Evolutionary conservation across 2,329 filamentous ascomycete species (phyloP).

Genomic region (Diaporthe longicolla): DNA sequence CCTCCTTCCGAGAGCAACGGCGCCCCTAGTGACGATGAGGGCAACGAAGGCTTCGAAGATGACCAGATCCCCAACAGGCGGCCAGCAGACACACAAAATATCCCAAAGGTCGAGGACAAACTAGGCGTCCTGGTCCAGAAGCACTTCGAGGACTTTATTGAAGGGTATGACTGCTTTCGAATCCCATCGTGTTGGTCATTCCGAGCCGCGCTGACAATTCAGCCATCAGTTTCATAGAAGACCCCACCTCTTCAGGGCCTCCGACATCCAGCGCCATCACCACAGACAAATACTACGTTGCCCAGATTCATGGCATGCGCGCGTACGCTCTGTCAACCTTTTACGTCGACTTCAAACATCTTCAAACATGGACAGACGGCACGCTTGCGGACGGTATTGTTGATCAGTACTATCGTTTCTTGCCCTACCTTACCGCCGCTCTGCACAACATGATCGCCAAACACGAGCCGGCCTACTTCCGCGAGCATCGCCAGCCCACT

Average conservation of each 20-base stretch:
- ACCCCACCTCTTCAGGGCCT: constrained; percentile 72
- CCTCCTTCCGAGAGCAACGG: constrained; percentile 75
- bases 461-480: constrained; percentile 94
- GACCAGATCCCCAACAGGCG: constrained; percentile 72
- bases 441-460: constrained; percentile 95
- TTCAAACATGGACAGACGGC: constrained; percentile 82
- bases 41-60: constrained; percentile 71
- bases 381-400: constrained; percentile 89
- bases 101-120: constrained; percentile 82
- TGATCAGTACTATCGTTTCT: constrained; percentile 93
- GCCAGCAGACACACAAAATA: constrained; percentile 62
- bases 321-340: constrained; percentile 84
- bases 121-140: constrained; percentile 82
- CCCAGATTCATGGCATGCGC: constrained; percentile 84
- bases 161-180: constrained; percentile 68
- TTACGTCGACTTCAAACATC: constrained; percentile 89
- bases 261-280: constrained; percentile 79
- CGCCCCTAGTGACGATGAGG: constrained; percentile 73
- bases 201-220: constrained; percentile 30
- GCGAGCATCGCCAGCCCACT: constrained; percentile 88
- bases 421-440: constrained; percentile 89
- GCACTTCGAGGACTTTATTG: constrained; percentile 84
- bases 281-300: constrained; percentile 87
- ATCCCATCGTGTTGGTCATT: not conserved
- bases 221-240: constrained; percentile 73